Base-by-base conservation (phyloP, 257 asterid genomes). In the Forsythia suspensa region DNA sequence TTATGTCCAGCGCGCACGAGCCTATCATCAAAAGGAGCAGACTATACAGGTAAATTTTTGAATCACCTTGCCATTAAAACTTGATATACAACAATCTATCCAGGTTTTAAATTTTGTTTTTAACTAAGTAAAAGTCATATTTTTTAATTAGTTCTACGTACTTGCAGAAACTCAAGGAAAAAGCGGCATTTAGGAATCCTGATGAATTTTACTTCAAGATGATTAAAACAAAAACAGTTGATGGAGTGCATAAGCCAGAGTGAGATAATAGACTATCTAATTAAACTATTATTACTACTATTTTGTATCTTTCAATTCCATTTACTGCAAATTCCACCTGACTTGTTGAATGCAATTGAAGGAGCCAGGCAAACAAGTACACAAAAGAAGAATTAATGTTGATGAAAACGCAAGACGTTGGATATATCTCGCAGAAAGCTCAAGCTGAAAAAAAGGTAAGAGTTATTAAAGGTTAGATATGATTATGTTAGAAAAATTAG, bases 381-480 rank as follows among this genome's bases (percentile, higher is more conserved):
- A 81, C 97, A 37, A 77, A 67, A 12, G 97, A 93, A 42, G 99
- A 91, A 79, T 97, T 91, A 81, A 85, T 90, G 97, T 73, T 95
- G 83, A 95, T 95, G 99, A 93, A 93, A 90, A 91, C 98, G 4
- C 97, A 91, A 80, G 99, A 93, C 80, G 89, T 89, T 80, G 94
- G 97, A 65, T 95, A 95, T 79, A 86, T 91, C 71, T 61, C 85
- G 80, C 97, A 88, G 90, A 95, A 95, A 81, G 87, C 93, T 83
- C 99, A 93, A 80, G n/a, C 97, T 52, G 99, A 95, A 76, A 95
- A 91, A 77, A 95, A 90, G 95, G 99, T 95, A 63, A 5, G 16
- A 63, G 39, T 4, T 63, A 24, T 10, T 63, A 63, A 16, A 24
- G 70, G 38, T 38, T 6, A 63, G 38, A 21, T 24, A 21, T 3